Conservation (phyloP, 106 monocot species). For the Gastrodia elata region DNA sequence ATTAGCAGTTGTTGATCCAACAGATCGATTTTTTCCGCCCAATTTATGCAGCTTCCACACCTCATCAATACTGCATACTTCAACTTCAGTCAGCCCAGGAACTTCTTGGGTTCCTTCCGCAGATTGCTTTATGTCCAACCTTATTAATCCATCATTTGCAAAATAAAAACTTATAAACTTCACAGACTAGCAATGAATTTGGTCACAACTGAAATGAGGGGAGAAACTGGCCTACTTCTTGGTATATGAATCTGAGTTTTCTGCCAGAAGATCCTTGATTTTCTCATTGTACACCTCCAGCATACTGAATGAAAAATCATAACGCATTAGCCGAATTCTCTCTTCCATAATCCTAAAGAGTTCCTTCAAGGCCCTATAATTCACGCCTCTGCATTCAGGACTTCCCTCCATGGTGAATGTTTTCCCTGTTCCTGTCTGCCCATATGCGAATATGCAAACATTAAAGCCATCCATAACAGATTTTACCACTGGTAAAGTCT, state of each 20-base stretch:
- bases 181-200: background rate
- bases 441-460: slow-evolving; percentile 93
- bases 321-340: slow-evolving; percentile 28
- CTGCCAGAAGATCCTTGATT: slow-evolving; percentile 75
- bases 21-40: slow-evolving; percentile 69
- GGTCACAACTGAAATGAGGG: background rate
- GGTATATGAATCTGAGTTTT: slow-evolving; percentile 28
- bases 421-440: slow-evolving; percentile 96
- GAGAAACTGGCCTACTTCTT: slow-evolving; percentile 45
- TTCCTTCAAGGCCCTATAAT: slow-evolving; percentile 83
- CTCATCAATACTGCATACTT: slow-evolving; percentile 36
- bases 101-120: slow-evolving; percentile 84
- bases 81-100: slow-evolving; percentile 69
- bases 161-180: slow-evolving; percentile 1
- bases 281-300: slow-evolving; percentile 94
- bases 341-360: slow-evolving; percentile 49
- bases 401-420: slow-evolving; percentile 98
- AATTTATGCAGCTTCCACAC: slow-evolving; percentile 72
- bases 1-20: slow-evolving; percentile 89
- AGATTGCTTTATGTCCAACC: slow-evolving; percentile 88
- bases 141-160: slow-evolving; percentile 13
- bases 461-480: slow-evolving; percentile 89
- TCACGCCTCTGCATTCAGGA: slow-evolving; percentile 76
- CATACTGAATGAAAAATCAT: slow-evolving; percentile 76
- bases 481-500: slow-evolving; percentile 66